Percentiles rank a stretch among this genome's conserved stretches.
These are phyloP conservation scores for Xylariaceae sp. DNA, from an alignment of 2,329 filamentous ascomycete genomes.

Conservation along the genomic window DNA sequence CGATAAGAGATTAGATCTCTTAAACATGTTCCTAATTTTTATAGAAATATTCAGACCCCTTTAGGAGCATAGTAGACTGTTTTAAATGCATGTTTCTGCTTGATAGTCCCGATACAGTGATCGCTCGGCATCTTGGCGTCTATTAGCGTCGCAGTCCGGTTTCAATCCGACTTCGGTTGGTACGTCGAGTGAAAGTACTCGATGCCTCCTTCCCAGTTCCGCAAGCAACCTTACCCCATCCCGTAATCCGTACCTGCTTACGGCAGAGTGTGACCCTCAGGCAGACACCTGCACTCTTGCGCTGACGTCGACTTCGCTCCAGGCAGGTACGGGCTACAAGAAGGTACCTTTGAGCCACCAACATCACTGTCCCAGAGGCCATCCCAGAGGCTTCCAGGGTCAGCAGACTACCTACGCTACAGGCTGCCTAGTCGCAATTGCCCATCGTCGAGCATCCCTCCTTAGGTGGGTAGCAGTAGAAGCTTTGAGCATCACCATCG, in stretches of 20 bases:
- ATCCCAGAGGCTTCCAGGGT: not conserved
- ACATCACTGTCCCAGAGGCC: too few species aligned
- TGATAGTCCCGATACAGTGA: too few species aligned
- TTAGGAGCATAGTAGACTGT: too few species aligned
- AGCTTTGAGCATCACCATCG: conserved; percentile 20
- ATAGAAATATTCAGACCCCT: too few species aligned
- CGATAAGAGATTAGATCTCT: too few species aligned
- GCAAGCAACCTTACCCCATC: not conserved
- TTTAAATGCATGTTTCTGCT: too few species aligned
- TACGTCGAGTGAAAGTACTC: too few species aligned
- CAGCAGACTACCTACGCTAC: conserved; percentile 26
- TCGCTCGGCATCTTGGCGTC: too few species aligned
- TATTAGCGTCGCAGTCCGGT: too few species aligned
- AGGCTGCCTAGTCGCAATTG: conserved; percentile 28
- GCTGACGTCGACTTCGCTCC: conserved; percentile 45
- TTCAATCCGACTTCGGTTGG: too few species aligned
- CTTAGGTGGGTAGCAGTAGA: conserved; percentile 6
- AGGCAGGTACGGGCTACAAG: not conserved
- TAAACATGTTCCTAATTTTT: too few species aligned
- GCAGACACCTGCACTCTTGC: conserved; percentile 33
- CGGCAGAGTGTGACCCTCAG: not conserved
- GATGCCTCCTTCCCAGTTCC: too few species aligned
- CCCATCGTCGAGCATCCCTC: conserved; percentile 29
- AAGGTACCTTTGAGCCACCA: not conserved
- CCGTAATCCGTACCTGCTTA: not conserved